Percentiles rank a stretch among this genome's conserved stretches.
Conservation (phyloP, 2,329 filamentous ascomycete genomes). For the Ascochyta viciae-villosae region DNA sequence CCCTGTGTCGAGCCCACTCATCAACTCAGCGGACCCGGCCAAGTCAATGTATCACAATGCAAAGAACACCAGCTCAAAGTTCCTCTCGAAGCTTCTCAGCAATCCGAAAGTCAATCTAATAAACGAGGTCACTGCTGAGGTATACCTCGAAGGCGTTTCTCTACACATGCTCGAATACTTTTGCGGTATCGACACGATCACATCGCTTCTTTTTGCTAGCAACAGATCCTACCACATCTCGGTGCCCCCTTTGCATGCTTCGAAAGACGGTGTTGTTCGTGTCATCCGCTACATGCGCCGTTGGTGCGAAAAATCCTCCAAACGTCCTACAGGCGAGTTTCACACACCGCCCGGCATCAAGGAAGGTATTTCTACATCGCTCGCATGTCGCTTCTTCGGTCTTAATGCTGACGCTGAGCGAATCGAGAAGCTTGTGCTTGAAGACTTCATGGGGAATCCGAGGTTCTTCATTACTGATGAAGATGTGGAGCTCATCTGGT, state of each 20-base stretch:
- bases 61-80: not conserved
- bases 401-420: constrained; percentile 7
- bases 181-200: not conserved
- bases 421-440: not conserved
- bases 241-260: not conserved
- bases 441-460: not conserved
- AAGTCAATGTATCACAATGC: not conserved
- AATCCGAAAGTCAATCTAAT: not conserved
- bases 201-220: not conserved
- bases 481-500: constrained; percentile 11
- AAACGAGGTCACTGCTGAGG: not conserved
- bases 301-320: not conserved
- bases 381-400: constrained; percentile 7
- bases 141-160: not conserved
- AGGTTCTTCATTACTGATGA: not conserved
- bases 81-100: not conserved
- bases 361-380: constrained; percentile 6
- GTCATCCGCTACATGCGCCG: constrained; percentile 15
- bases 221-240: not conserved
- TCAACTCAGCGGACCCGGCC: not conserved
- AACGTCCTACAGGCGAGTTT: not conserved
- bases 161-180: constrained; percentile 1
- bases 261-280: not conserved
- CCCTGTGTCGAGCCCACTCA: not conserved
- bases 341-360: constrained; percentile 6